Percentiles rank a stretch among this genome's conserved stretches.
Evolutionary conservation across 2,329 filamentous ascomycete genomes (phyloP).

Genomic region (Pseudodiploospora longispora): DNA sequence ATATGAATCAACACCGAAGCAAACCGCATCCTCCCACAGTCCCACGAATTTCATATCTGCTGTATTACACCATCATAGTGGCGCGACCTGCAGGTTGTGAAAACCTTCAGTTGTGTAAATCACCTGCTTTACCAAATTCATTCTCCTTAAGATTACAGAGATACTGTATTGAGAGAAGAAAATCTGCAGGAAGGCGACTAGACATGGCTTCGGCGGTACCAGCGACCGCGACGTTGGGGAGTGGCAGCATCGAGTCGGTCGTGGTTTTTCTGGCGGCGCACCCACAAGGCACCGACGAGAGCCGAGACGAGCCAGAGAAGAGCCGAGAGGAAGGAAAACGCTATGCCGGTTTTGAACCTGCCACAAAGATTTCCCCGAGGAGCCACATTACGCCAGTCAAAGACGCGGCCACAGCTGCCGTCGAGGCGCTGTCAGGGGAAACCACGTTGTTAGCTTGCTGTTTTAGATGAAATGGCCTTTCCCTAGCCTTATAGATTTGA

Average conservation of each 20-base stretch:
- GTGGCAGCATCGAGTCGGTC: constrained; percentile 23
- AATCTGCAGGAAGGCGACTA: constrained; percentile 17
- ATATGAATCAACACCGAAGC: too few species aligned
- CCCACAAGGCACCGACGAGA: constrained; percentile 49
- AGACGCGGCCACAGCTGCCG: constrained; percentile 46
- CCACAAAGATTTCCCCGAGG: constrained; percentile 47
- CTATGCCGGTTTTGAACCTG: constrained; percentile 62
- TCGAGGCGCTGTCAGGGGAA: constrained; percentile 28
- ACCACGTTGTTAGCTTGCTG: constrained; percentile 5
- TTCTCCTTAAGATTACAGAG: too few species aligned
- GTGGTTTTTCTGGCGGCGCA: constrained; percentile 31
- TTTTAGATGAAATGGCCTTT: neutral
- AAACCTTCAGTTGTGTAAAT: too few species aligned
- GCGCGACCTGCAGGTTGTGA: too few species aligned
- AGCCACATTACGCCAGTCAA: constrained; percentile 50
- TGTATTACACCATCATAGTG: too few species aligned
- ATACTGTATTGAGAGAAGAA: too few species aligned
- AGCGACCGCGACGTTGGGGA: constrained; percentile 28
- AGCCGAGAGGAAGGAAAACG: constrained; percentile 64
- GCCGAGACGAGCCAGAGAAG: constrained; percentile 62
- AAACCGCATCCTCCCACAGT: too few species aligned
- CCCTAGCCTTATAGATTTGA: neutral
- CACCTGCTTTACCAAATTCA: too few species aligned
- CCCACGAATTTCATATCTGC: too few species aligned
- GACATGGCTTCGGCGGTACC: constrained; percentile 36